phyloP scores from a whole-genome alignment of 2,329 filamentous ascomycete species.

The Aspergillus vadensis region DNA sequence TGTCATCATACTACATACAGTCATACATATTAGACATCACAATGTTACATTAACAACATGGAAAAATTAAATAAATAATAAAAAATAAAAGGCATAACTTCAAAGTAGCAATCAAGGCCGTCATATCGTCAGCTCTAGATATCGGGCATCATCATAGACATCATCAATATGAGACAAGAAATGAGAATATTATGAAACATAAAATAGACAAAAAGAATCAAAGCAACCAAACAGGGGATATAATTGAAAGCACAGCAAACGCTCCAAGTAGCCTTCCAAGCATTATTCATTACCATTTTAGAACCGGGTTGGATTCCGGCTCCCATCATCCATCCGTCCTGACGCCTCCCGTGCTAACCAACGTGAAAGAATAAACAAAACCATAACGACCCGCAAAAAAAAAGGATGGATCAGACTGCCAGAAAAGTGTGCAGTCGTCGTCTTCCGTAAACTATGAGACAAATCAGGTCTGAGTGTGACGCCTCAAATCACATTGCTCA shows the following conservation, averaged over 20 bases:
- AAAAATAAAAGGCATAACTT: neutral
- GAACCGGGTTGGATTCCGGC: neutral
- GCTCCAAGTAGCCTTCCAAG: conserved; percentile 1
- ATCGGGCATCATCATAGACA: conserved; percentile 20
- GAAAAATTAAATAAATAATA: neutral
- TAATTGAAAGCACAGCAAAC: neutral
- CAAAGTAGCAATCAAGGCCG: conserved; percentile 12
- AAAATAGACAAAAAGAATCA: conserved; percentile 4
- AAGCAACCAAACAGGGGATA: conserved; percentile 2
- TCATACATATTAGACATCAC: neutral
- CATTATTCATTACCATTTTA: conserved; percentile 15
- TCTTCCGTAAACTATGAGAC: conserved; percentile 4
- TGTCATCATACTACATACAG: neutral
- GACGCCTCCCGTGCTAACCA: conserved; percentile 4
- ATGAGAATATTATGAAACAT: neutral
- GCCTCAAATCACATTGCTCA: conserved; percentile 48
- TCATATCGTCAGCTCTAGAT: conserved; percentile 26
- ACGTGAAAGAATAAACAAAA: neutral
- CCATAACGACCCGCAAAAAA: neutral
- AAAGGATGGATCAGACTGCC: neutral
- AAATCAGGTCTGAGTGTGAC: conserved; percentile 37
- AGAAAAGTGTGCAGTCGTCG: neutral
- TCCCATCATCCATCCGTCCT: neutral
- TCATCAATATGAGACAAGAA: conserved; percentile 15
- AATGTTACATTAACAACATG: neutral